Percentiles rank a stretch among this genome's conserved stretches.
phyloP scores from a whole-genome alignment of 805 yeast species.

The Monosporozyma yasuniensis region DNA sequence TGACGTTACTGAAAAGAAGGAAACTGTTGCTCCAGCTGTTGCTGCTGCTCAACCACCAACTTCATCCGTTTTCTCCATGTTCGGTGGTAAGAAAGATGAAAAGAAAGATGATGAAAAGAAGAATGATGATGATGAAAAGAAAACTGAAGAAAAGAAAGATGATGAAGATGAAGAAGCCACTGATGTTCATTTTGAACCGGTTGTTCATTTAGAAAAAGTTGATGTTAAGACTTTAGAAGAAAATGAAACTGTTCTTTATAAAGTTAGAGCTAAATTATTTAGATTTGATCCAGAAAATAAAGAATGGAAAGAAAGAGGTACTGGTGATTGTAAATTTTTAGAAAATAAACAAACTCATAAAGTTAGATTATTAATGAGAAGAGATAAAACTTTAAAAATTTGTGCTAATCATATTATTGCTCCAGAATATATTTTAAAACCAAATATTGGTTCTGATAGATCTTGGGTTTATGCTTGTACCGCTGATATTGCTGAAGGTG shows the following conservation, averaged over 20 bases:
- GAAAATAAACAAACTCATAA: conserved; percentile 76
- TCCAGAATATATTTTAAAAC: conserved; percentile 73
- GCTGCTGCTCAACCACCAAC: conserved; percentile 48
- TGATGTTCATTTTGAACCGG: conserved; percentile 87
- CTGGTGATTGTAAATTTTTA: conserved; percentile 94
- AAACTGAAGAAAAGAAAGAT: conserved; percentile 29
- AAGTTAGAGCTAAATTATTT: conserved; percentile 91
- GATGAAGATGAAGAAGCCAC: conserved; percentile 35
- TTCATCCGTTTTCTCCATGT: conserved; percentile 84
- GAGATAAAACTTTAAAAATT: conserved; percentile 95
- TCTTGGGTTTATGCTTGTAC: conserved; percentile 96
- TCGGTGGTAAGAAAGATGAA: conserved; percentile 81
- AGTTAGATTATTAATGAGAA: conserved; percentile 93
- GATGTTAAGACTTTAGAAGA: conserved; percentile 95
- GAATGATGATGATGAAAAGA: conserved; percentile 19
- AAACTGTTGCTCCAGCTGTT: conserved; percentile 3
- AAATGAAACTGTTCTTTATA: conserved; percentile 71
- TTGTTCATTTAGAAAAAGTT: conserved; percentile 89
- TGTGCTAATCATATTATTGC: conserved; percentile 93
- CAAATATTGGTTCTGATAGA: conserved; percentile 95
- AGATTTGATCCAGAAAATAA: conserved; percentile 73
- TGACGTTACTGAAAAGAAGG: conserved; percentile 10
- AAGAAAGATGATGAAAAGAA: conserved; percentile 37
- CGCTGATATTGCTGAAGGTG: conserved; percentile 92
- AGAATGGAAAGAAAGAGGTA: conserved; percentile 99